These are phyloP conservation scores for Fusarium burgessii DNA, from an alignment of 2,329 filamentous ascomycete species.

Conservation along the genomic window DNA sequence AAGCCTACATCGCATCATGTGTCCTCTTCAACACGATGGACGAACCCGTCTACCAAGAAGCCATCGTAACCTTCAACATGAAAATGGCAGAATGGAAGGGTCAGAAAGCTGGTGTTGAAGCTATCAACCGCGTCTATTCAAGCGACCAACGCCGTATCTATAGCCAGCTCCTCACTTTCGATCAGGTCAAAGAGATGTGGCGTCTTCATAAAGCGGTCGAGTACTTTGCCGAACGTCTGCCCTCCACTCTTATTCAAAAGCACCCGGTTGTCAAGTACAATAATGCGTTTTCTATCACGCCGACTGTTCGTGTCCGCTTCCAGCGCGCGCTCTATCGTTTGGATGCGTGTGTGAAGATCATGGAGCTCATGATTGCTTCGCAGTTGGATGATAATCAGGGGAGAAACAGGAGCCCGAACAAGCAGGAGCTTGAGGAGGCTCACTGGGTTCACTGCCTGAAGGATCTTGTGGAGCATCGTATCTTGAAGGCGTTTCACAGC, in stretches of 20 bases:
- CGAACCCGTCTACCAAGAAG: constrained; percentile 18
- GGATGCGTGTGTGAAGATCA: background rate
- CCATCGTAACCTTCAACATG: background rate
- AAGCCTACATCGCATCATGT: constrained; percentile 2
- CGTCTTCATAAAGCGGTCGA: constrained; percentile 6
- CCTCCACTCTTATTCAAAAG: background rate
- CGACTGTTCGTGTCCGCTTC: background rate
- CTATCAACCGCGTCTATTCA: constrained; percentile 5
- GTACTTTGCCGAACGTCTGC: constrained; percentile 7
- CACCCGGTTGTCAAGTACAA: background rate
- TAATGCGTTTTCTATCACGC: background rate
- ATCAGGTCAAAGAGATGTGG: constrained; percentile 9
- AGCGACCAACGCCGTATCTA: background rate
- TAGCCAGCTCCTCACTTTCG: background rate
- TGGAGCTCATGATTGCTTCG: background rate
- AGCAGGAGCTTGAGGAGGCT: background rate
- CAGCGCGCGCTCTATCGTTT: constrained; percentile 24
- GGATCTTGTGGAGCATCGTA: background rate
- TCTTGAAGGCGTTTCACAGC: background rate
- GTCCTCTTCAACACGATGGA: constrained; percentile 24
- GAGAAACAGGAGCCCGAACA: background rate
- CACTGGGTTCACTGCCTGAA: background rate
- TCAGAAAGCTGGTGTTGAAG: background rate
- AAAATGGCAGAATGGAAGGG: constrained; percentile 8
- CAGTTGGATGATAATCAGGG: background rate